These are phyloP conservation scores for Camellia sinensis DNA, from an alignment of 148 eudicot species.

Conservation along the genomic window DNA sequence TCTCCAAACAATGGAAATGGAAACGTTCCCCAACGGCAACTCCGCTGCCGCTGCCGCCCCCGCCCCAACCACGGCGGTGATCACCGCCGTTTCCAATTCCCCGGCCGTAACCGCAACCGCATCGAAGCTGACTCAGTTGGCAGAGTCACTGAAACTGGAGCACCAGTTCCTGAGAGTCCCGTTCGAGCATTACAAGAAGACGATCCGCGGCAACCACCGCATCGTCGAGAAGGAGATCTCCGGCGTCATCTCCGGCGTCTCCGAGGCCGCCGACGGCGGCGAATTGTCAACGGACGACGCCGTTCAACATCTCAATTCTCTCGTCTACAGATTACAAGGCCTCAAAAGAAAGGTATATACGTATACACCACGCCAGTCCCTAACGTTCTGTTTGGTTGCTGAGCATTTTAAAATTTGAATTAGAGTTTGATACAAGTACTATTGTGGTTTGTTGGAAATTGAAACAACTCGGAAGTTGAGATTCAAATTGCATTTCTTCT, in stretches of 20 bases:
- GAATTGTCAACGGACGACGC: conserved; percentile 59
- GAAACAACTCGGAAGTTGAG: neutral
- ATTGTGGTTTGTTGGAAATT: neutral
- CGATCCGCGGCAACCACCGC: conserved; percentile 82
- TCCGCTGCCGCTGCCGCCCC: conserved; percentile 28
- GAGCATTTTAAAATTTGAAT: neutral
- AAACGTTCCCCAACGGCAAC: conserved; percentile 53
- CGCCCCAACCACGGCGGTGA: conserved; percentile 4
- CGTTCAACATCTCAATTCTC: conserved; percentile 62
- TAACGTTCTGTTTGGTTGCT: neutral
- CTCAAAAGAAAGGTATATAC: conserved; percentile 71
- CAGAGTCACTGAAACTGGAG: conserved; percentile 78
- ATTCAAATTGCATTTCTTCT: neutral
- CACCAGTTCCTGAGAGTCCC: conserved; percentile 92
- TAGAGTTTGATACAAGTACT: neutral
- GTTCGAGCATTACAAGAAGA: conserved; percentile 92
- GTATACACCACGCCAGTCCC: neutral
- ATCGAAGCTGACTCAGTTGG: conserved; percentile 36
- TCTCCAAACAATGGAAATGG: conserved; percentile 47
- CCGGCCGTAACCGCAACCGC: conserved; percentile 29
- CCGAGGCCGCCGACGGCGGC: conserved; percentile 38
- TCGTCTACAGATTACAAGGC: conserved; percentile 88
- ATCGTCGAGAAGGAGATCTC: conserved; percentile 77
- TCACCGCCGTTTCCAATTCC: conserved; percentile 21
- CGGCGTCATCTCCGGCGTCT: conserved; percentile 59